phyloP scores from a whole-genome alignment of 371 early-diverging fungal genomes.

The Batkoa obscura region DNA sequence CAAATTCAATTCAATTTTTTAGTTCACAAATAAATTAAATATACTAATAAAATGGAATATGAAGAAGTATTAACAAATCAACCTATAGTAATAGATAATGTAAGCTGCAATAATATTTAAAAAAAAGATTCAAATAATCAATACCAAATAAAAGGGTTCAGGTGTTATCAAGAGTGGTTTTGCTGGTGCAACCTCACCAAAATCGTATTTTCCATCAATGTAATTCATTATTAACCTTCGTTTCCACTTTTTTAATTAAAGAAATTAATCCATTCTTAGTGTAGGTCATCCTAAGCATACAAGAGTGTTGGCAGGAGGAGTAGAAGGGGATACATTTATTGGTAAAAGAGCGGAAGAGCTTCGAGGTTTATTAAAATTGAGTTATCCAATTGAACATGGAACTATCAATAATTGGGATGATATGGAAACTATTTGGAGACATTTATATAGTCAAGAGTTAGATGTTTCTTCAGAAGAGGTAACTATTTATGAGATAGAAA shows the following conservation, averaged over 20 bases:
- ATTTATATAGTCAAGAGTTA: conserved; percentile 83
- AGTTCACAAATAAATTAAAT: no score
- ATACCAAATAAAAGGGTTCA: conserved; percentile 45
- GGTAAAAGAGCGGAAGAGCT: conserved; percentile 85
- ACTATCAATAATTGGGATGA: conserved; percentile 92
- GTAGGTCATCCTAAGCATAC: conserved; percentile 90
- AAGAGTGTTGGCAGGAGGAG: conserved; percentile 93
- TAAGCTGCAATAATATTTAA: conserved; percentile 30
- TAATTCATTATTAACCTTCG: conserved; percentile 9
- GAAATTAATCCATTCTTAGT: conserved; percentile 18
- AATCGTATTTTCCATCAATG: conserved; percentile 79
- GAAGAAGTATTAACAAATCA: conserved; percentile 87
- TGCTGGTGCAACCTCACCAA: conserved; percentile 90
- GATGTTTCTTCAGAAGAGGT: conserved; percentile 88
- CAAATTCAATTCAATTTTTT: no score
- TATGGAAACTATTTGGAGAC: conserved; percentile 94
- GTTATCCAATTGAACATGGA: conserved; percentile 92
- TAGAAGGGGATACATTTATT: conserved; percentile 84
- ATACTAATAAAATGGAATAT: conserved; percentile 36
- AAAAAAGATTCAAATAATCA: neutral
- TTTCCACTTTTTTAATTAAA: no score
- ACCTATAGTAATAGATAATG: conserved; percentile 55
- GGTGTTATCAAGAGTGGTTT: conserved; percentile 95
- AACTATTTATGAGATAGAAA: conserved; percentile 9
- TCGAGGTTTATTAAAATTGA: conserved; percentile 75